phyloP scores from a whole-genome alignment of 164 flowering plant species.

The Nymphaea thermarum region DNA sequence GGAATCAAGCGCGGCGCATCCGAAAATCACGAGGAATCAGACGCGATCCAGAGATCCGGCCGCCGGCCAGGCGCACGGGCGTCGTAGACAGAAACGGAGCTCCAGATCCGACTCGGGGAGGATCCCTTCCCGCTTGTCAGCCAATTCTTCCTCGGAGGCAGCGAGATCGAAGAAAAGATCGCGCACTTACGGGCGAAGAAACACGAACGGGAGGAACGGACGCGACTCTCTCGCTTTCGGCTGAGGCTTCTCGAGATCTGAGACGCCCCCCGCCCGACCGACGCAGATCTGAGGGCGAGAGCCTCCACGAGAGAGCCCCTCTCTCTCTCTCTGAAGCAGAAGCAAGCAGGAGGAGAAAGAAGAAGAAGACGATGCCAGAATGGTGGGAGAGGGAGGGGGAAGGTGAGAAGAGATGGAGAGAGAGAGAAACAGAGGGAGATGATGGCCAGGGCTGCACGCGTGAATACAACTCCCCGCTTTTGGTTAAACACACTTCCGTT shows the following conservation, averaged over 20 bases:
- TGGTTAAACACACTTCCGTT: neutral
- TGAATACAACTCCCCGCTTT: neutral
- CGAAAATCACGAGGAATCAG: no score
- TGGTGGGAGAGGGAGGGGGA: neutral
- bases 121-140: neutral
- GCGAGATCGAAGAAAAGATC: neutral
- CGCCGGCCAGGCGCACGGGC: neutral
- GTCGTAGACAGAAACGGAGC: neutral
- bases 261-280: neutral
- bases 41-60: no score
- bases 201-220: neutral
- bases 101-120: neutral
- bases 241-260: neutral
- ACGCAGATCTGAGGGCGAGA: neutral
- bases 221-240: neutral
- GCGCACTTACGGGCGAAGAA: neutral
- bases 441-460: neutral
- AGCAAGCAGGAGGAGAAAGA: no score
- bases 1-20: no score
- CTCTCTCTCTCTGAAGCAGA: neutral
- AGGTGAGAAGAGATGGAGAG: conserved; percentile 1
- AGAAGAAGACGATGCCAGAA: no score
- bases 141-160: neutral
- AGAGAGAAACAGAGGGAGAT: neutral
- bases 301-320: neutral